These are phyloP conservation scores for Phylloporus sp. DNA, from an alignment of 1,284 basidiomycete genomes.

Conservation along the genomic window DNA sequence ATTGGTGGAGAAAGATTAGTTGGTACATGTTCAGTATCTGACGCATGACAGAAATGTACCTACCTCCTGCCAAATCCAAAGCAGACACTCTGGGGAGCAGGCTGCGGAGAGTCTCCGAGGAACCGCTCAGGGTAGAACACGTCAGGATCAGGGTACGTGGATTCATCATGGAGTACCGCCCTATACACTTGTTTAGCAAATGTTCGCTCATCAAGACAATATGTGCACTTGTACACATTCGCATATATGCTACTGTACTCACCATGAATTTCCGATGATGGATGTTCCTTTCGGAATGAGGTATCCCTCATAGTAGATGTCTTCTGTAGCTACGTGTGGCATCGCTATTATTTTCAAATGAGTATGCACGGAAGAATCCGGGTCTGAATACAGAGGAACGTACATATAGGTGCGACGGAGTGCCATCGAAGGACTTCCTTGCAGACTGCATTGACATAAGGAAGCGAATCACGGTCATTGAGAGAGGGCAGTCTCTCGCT, in stretches of 20 bases:
- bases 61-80: conserved; percentile 32
- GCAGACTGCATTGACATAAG: conserved; percentile 29
- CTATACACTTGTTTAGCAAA: no score
- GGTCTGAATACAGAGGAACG: conserved; percentile 1
- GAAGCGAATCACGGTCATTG: conserved; percentile 23
- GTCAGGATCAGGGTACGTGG: conserved; percentile 24
- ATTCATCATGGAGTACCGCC: conserved; percentile 14
- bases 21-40: no score
- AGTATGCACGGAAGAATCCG: conserved; percentile 17
- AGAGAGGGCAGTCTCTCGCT: conserved; percentile 23
- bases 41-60: neutral
- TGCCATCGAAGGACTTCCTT: conserved; percentile 34
- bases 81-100: conserved; percentile 19
- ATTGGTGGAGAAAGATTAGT: no score
- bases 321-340: conserved; percentile 41
- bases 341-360: conserved; percentile 29
- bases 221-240: no score
- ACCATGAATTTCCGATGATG: conserved; percentile 32
- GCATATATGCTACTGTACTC: no score
- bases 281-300: conserved; percentile 44
- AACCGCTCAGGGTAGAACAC: conserved; percentile 32
- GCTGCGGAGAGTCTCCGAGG: conserved; percentile 20
- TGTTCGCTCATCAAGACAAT: no score
- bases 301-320: conserved; percentile 40
- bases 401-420: conserved; percentile 19